Evolutionary conservation across 2,329 filamentous ascomycete species (phyloP), one percentile per base, ranked within the genome.

Genomic region (Tolypocladium cylindrosporum): DNA sequence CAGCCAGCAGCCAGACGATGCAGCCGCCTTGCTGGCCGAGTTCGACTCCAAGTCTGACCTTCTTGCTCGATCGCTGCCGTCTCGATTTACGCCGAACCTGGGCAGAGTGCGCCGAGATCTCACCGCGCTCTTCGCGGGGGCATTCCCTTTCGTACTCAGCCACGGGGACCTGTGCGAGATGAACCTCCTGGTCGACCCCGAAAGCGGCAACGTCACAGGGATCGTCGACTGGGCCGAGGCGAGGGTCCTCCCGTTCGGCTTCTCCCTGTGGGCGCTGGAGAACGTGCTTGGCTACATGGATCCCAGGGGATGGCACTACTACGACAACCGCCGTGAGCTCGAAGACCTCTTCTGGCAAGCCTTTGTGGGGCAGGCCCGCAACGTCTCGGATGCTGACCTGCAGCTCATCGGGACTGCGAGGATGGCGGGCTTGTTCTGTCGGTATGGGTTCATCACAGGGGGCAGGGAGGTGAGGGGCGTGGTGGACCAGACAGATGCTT

Each of bases 181-280:
- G 52, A 70, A 72, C 55, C 61, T 71, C 36, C 65, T 69, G 14
- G 55, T 67, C 7, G 61, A 70, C 52, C 55, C 61, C 3, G 14
- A 36, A 16, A 69, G 64, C 3, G 67, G 68, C 24, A 40, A 63
- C 21, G 63, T 71, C 34, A 69, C 67, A 1, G 67, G 68, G 10
- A 55, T 71, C 36, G 56, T 71, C 27, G 68, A 71, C 60, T 72
- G 69, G 68, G 60, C 65, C 16, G 65, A 67, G 13, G 67, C 63
- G 1, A 58, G 59, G 11, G 57, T 70, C 14, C 58, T 55, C 19
- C 68, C 68, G 4, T 72, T 72, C 55, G 68, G 68, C 19, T 63
- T 68, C 11, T 60, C 66, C 1, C 56, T 71, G 13, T 69, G 63
- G 60, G 68, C 57, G 8, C 53, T 71, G 2, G 65, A 69, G 55